Conservation (phyloP, 106 monocot species). For the Acorus calamus region DNA sequence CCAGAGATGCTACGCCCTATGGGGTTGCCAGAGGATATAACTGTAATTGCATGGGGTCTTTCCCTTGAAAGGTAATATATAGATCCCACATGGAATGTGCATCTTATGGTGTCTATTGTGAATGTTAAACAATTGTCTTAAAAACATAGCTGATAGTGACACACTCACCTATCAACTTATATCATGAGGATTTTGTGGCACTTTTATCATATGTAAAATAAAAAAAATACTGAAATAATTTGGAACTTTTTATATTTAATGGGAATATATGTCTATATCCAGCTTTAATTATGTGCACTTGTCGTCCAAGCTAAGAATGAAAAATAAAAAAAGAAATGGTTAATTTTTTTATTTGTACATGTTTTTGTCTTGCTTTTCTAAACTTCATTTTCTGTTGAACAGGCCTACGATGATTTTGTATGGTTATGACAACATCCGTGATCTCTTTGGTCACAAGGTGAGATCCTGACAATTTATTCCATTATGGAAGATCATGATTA, state of each 20-base stretch:
- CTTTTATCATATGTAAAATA: no score
- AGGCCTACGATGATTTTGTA: slow-evolving; percentile 98
- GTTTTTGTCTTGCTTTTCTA: not conserved
- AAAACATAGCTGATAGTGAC: not conserved
- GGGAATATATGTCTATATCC: no score
- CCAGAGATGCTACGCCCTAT: slow-evolving; percentile 95
- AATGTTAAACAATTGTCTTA: not conserved
- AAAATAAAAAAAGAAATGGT: not conserved
- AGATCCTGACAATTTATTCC: not conserved
- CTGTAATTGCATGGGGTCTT: slow-evolving; percentile 96
- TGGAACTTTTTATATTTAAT: no score
- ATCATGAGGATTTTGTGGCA: no score
- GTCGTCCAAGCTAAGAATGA: no score
- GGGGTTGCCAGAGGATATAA: slow-evolving; percentile 93
- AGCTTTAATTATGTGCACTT: no score
- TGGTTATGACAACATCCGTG: slow-evolving; percentile 83
- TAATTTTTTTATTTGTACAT: not conserved
- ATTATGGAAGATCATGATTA: not conserved
- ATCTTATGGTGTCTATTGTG: not conserved
- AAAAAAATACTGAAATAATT: no score
- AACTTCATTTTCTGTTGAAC: slow-evolving; percentile 8
- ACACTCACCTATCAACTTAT: no score
- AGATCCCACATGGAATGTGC: no score
- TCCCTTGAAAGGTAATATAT: slow-evolving; percentile 80
- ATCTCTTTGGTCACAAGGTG: slow-evolving; percentile 98